Evolutionary conservation across 176 grass and related monocot genomes (phyloP), one percentile per base, ranked within the genome.

Genomic region (Neostapfia colusana): DNA sequence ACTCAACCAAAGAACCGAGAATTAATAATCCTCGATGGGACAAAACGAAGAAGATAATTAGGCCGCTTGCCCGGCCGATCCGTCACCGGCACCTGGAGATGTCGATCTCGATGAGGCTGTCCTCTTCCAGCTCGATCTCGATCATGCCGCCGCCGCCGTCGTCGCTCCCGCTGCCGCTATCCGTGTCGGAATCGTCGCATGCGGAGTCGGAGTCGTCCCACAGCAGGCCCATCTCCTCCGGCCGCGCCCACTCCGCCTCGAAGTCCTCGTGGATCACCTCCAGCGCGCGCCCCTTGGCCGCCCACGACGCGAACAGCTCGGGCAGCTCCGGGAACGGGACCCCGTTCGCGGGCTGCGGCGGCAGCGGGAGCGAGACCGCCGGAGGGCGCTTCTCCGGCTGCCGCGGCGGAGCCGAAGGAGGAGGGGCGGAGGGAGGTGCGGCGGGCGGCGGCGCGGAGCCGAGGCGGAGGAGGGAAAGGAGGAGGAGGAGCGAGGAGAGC

Each of bases 211-310:
- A 65, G 58, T n/a, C 25, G 25, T 59, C 79, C 86, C 76, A 90
- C 25, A 69, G 18, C 24, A 87, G 71, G 40, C 76, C 80, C 76
- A 90, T 80, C 81, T 79, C 76, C 65, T 84, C 84, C 26, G 81
- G 76, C 6, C 66, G 66, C 0, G 71, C 75, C 75, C 79, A 87
- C 81, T 83, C 80, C 49, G 76, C 80, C 84, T 88, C 91, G 88
- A 85, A 85, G 67, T 93, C 91, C 76, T 93, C 91, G 85, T 88
- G 89, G 83, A 93, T 93, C n/a, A 90, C 88, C 83, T 93, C 91
- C 55, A 93, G 77, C 4, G 82, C 75, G 7, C 82, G 79, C 46
- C 91, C 81, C 7, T 87, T 82, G 24, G 61, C 61, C 44, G 65
- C 69, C 85, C 85, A 90, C 40, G 83, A 89, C 48, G 80, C 63